phyloP scores from a whole-genome alignment of 768 basidiomycete species.

The Trametes villosa region DNA sequence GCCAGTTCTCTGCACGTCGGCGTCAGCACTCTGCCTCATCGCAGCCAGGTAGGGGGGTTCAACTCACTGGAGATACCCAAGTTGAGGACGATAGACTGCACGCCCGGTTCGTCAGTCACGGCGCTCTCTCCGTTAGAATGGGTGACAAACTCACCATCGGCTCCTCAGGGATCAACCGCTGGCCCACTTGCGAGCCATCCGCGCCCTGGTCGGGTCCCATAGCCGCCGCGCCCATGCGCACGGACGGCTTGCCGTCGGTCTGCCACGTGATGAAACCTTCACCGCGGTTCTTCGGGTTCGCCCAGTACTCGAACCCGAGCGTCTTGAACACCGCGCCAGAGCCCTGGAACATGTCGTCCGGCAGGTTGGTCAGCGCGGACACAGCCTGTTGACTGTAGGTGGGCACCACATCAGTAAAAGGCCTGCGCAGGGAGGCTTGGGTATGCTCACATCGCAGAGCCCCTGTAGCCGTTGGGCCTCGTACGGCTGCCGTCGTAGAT shows the following conservation, averaged over 20 bases:
- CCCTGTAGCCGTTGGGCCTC: slow-evolving; percentile 40
- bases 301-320: slow-evolving; percentile 77
- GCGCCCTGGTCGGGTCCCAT: slow-evolving; percentile 49
- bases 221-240: slow-evolving; percentile 56
- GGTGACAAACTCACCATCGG: slow-evolving; percentile 42
- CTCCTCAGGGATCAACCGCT: slow-evolving; percentile 63
- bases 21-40: not conserved
- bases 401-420: not conserved
- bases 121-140: not conserved
- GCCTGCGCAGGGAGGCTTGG: not conserved
- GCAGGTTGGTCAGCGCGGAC: slow-evolving; percentile 50
- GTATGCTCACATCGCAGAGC: slow-evolving; percentile 52
- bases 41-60: not conserved
- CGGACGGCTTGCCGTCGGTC: slow-evolving; percentile 56
- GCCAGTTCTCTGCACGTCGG: slow-evolving; percentile 59
- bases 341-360: slow-evolving; percentile 61
- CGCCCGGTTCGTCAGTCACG: not conserved
- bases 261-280: slow-evolving; percentile 81
- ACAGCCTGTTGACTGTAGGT: slow-evolving; percentile 50
- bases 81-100: slow-evolving; percentile 58
- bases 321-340: slow-evolving; percentile 54
- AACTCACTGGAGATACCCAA: slow-evolving; percentile 60
- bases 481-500: slow-evolving; percentile 42
- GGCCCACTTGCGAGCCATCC: slow-evolving; percentile 54
- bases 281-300: slow-evolving; percentile 54